phyloP scores from a whole-genome alignment of 768 basidiomycete species.

The Tricholoma saponaceum region DNA sequence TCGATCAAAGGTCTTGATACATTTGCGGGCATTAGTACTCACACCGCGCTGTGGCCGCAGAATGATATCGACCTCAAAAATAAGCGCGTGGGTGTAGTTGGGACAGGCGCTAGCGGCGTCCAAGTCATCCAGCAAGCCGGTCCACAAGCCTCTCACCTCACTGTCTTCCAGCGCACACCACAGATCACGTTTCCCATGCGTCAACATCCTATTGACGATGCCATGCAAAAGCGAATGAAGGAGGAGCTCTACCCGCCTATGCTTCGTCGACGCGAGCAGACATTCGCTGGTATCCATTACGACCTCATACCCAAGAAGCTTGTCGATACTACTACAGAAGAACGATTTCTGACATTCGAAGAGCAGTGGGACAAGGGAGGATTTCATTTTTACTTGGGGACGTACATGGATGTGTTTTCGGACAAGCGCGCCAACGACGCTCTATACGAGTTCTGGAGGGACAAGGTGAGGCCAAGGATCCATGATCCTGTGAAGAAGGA shows the following conservation, averaged over 20 bases:
- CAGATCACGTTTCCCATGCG: constrained; percentile 19
- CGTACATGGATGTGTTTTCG: constrained; percentile 10
- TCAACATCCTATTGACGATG: constrained; percentile 10
- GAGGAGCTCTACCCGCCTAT: constrained; percentile 13
- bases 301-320: constrained; percentile 9
- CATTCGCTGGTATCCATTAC: constrained; percentile 15
- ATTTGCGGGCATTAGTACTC: constrained; percentile 18
- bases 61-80: constrained; percentile 15
- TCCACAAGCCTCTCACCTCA: constrained; percentile 15
- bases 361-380: constrained; percentile 16
- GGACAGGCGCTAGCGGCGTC: constrained; percentile 24
- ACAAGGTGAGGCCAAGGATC: constrained; percentile 16
- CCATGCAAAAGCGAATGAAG: constrained; percentile 12
- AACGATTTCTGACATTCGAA: constrained; percentile 16
- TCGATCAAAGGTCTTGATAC: constrained; percentile 16
- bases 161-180: constrained; percentile 24
- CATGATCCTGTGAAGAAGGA: constrained; percentile 16
- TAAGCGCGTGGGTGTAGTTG: constrained; percentile 21
- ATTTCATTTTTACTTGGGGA: constrained; percentile 14
- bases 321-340: constrained; percentile 15
- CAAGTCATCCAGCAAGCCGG: constrained; percentile 21
- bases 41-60: constrained; percentile 21
- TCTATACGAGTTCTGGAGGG: constrained; percentile 21
- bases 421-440: constrained; percentile 15
- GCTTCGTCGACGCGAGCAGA: constrained; percentile 17